A percentile compares a stretch with the other conserved stretches of the same genome.
Evolutionary conservation across 345 rosid genomes (phyloP).

Genomic region (Theobroma cacao): DNA sequence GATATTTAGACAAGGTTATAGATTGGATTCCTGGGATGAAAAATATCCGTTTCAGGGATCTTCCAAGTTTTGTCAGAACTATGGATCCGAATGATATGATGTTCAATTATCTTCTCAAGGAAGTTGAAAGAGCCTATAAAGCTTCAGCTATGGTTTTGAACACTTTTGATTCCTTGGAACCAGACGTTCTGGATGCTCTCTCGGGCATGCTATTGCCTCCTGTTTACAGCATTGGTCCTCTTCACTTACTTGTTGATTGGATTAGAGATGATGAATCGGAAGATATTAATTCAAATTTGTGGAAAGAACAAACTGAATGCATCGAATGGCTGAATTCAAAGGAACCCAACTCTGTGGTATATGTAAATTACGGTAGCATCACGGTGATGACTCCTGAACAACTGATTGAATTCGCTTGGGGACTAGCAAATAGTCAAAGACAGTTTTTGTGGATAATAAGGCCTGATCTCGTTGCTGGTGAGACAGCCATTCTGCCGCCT

Average conservation of each 20-base stretch:
- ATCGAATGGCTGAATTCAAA: slow-evolving; percentile 11
- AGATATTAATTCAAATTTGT: background rate
- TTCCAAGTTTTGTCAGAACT: slow-evolving; percentile 31
- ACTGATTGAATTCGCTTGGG: slow-evolving; percentile 17
- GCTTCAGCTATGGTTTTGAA: slow-evolving; percentile 39
- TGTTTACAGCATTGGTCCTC: slow-evolving; percentile 15
- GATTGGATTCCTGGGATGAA: slow-evolving; percentile 45
- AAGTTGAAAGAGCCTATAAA: slow-evolving; percentile 17
- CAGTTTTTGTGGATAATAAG: slow-evolving; percentile 9
- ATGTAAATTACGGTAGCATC: slow-evolving; percentile 15
- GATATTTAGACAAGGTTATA: slow-evolving; percentile 21
- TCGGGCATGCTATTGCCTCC: background rate
- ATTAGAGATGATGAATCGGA: background rate
- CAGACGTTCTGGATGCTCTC: slow-evolving; percentile 22
- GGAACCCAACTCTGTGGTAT: slow-evolving; percentile 3
- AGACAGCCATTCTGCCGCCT: slow-evolving; percentile 5
- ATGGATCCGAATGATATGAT: slow-evolving; percentile 28
- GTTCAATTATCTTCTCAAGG: slow-evolving; percentile 20
- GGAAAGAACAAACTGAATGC: slow-evolving; percentile 16
- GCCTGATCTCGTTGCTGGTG: slow-evolving; percentile 11
- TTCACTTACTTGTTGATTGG: background rate
- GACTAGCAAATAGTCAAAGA: background rate
- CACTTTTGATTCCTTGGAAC: slow-evolving; percentile 37
- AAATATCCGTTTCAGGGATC: slow-evolving; percentile 32
- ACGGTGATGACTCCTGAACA: background rate